Evolutionary conservation across 2,329 filamentous ascomycete genomes (phyloP).

Genomic region (Ophiosphaerella herpotricha): DNA sequence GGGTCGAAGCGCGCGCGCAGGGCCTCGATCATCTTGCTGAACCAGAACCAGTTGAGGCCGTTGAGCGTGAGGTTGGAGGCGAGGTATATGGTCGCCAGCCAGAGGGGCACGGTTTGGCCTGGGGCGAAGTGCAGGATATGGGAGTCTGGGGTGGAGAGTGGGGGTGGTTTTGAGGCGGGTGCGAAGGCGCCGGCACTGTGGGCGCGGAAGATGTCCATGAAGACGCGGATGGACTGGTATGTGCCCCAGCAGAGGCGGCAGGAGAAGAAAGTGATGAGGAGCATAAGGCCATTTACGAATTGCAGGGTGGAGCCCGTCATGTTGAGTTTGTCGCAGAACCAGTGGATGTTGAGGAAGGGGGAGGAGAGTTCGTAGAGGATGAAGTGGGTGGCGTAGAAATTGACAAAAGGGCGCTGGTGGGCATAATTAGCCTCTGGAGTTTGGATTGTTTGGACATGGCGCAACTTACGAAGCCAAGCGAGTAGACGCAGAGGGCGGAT

Average conservation of each 20-base stretch:
- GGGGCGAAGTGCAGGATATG: constrained; percentile 57
- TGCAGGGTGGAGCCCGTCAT: constrained; percentile 76
- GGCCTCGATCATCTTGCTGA: constrained; percentile 82
- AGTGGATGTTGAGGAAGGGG: constrained; percentile 86
- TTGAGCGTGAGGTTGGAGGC: constrained; percentile 74
- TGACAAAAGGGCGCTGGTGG: constrained; percentile 75
- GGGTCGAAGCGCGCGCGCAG: constrained; percentile 75
- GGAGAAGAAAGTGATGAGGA: constrained; percentile 75
- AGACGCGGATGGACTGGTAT: constrained; percentile 69
- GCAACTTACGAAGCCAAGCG: constrained; percentile 74
- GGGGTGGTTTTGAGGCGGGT: constrained; percentile 29
- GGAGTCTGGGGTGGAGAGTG: constrained; percentile 12
- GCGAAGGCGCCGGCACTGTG: constrained; percentile 31
- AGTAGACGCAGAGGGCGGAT: constrained; percentile 74
- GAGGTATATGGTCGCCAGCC: constrained; percentile 72
- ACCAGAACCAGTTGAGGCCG: constrained; percentile 82
- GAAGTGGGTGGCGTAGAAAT: constrained; percentile 80
- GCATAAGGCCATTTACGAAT: constrained; percentile 75
- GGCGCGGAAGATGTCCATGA: constrained; percentile 65
- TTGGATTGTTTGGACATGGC: background rate
- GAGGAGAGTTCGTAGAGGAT: constrained; percentile 87
- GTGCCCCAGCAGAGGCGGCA: constrained; percentile 79
- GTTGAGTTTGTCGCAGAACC: constrained; percentile 86
- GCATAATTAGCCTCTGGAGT: constrained; percentile 10
- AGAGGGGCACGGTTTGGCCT: constrained; percentile 60